phyloP scores from a whole-genome alignment of 257 asterid genomes.

The Capsicum chinense region DNA sequence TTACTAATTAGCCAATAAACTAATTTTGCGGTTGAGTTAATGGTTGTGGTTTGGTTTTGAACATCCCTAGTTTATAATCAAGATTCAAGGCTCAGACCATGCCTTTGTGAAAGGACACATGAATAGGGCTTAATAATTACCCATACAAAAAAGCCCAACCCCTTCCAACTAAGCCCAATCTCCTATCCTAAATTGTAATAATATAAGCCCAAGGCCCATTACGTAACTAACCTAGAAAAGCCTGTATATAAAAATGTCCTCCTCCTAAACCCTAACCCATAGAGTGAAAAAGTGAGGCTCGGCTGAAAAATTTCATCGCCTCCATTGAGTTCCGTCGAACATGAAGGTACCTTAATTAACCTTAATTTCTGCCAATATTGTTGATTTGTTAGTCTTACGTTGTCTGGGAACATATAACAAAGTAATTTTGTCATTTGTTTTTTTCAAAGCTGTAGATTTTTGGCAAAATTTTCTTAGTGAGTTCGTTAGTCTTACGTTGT shows the following conservation, averaged over 20 bases:
- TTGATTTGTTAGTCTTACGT: neutral
- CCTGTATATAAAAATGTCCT: slow-evolving; percentile 4
- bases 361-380: neutral
- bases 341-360: slow-evolving; percentile 4
- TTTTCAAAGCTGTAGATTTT: too few species aligned
- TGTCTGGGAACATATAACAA: too few species aligned
- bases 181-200: neutral
- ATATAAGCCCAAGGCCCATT: neutral
- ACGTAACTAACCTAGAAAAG: slow-evolving; percentile 13
- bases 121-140: neutral
- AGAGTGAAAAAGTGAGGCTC: neutral
- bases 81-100: too few species aligned
- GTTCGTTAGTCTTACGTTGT: too few species aligned
- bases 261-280: neutral
- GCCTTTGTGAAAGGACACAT: neutral
- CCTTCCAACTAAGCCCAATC: neutral
- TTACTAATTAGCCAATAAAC: too few species aligned
- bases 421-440: too few species aligned
- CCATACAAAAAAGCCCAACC: neutral
- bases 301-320: neutral
- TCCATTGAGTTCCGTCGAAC: slow-evolving; percentile 16
- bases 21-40: too few species aligned
- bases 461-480: too few species aligned
- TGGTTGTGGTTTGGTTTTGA: too few species aligned
- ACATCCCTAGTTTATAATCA: too few species aligned